Evolutionary conservation across 2,329 filamentous ascomycete genomes (phyloP), one percentile per base, ranked within the genome.

Genomic region (Daldinia eschscholtzii): DNA sequence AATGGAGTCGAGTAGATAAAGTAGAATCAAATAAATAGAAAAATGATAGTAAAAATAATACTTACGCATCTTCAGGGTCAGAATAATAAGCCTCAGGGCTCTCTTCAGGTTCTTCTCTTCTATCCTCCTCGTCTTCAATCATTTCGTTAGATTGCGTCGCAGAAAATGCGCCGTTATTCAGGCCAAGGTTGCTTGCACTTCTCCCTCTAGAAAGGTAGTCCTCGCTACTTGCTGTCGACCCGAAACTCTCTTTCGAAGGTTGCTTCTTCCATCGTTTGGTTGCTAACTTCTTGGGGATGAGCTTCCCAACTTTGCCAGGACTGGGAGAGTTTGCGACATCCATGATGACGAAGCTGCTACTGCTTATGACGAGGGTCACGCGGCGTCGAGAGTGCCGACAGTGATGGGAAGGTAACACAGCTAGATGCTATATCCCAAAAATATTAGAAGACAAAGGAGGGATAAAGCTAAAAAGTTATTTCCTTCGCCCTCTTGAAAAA

Each of bases 261-360:
- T 81, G 79, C 61, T 84, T 81, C 76, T 82, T 85, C 78, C 81
- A 84, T 55, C 84, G 82, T 53, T 85, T 83, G 55, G 81, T 81
- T 30, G 80, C 79, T 61, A 89, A 82, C 41, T 82, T 80, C 74
- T 85, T 87, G 58, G 86, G 83, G 39, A 89, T 78, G 33, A 89
- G 67, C 61, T 76, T 78, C 42, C 61, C 72, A 57, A 73, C 69
- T 64, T 66, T 74, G 61, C 67, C 74, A 53, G 61, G 33, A 23
- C 58, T 69, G 59, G 70, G 67, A 41, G 68, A 61, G 64, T 73
- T 68, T 39, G 65, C 68, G 61, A 63, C 71, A 61, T 78, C 75
- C 76, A 77, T 77, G 33, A 53, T 67, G 68, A 58, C 52, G 61
- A 26, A 26, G 30, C 15, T 52, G 66, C 72, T 68, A 28, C 13